Base-by-base conservation (phyloP, 139 green algal species). In the Haematococcus lacustris region DNA sequence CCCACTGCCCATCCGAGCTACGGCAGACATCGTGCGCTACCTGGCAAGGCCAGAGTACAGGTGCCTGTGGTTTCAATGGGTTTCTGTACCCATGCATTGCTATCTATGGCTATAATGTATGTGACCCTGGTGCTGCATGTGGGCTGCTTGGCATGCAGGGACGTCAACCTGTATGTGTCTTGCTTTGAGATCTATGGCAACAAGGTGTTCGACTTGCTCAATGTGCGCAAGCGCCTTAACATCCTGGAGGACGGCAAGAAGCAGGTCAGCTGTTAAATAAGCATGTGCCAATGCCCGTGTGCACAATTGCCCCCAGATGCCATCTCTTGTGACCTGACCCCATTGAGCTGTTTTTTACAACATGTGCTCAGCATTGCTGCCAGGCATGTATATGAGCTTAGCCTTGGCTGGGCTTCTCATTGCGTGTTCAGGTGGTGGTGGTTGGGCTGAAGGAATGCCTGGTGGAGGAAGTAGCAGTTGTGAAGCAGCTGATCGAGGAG, bases 131-230 rank as follows among this genome's bases (percentile, higher is more conserved):
- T n/a, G n/a, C n/a, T n/a, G n/a, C n/a, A n/a, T n/a, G n/a, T n/a
- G n/a, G n/a, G n/a, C n/a, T n/a, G n/a, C n/a, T n/a, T n/a, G n/a
- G n/a, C n/a, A n/a, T n/a, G n/a, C n/a, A n/a, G 28, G 21, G 73
- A 80, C 43, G 32, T 87, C 6, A 74, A 73, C 38, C 80, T 96
- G 32, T 91, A 79, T 68, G 83, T 96, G 3, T 87, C 73, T 69
- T 97, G 91, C 82, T 98, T 97, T 77, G 94, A 98, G 82, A 98
- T 98, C 78, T 98, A 99, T 73, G 93, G 95, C 43, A 94, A 95
- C 74, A 97, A 97, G 82, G 75, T 87, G 32, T 98, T 91, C 73
- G 95, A 99, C 84, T 85, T 99, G 76, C 87, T 99, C 33, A 97
- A 98, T 80, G 77, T 74, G 53, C 85, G 93, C 23, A 91, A 92